These are phyloP conservation scores for Boletus pseudo-olivaceus DNA, from an alignment of 768 basidiomycete species.

Conservation along the genomic window DNA sequence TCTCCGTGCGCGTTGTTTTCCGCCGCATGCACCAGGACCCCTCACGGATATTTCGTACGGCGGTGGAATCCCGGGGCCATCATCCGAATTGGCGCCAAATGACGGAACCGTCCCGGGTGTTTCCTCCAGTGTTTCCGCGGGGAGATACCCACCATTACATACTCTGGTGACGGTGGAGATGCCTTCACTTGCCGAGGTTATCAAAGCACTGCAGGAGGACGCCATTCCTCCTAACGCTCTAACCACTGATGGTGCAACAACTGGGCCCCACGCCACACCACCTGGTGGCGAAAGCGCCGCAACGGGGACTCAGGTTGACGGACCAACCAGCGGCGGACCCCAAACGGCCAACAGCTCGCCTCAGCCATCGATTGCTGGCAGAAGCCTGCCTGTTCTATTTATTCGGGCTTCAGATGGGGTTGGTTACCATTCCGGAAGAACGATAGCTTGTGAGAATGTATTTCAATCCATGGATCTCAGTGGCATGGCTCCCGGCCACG, in stretches of 20 bases:
- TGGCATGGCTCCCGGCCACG: conserved; percentile 42
- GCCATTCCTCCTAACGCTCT: conserved; percentile 41
- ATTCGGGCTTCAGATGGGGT: conserved; percentile 82
- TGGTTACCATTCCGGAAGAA: conserved; percentile 84
- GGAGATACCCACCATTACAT: conserved; percentile 62
- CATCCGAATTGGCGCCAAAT: conserved; percentile 28
- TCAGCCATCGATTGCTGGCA: conserved; percentile 56
- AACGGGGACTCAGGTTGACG: conserved; percentile 29
- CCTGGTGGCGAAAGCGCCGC: conserved; percentile 20
- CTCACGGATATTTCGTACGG: conserved; percentile 62
- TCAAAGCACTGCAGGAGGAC: conserved; percentile 77
- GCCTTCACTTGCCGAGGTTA: conserved; percentile 71
- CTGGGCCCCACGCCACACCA: conserved; percentile 34
- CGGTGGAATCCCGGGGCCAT: conserved; percentile 41
- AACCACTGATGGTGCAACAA: conserved; percentile 35
- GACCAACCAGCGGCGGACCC: conserved; percentile 19
- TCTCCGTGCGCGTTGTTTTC: conserved; percentile 72
- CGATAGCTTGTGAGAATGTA: conserved; percentile 78
- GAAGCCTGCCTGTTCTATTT: conserved; percentile 74
- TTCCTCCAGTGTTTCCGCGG: conserved; percentile 26
- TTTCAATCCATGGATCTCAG: conserved; percentile 68
- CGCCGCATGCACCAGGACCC: conserved; percentile 65
- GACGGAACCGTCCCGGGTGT: conserved; percentile 21
- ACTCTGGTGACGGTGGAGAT: conserved; percentile 84
- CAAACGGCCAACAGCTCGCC: conserved; percentile 28